Evolutionary conservation across 83 land plant species (phyloP).

Genomic region (Thuja plicata): DNA sequence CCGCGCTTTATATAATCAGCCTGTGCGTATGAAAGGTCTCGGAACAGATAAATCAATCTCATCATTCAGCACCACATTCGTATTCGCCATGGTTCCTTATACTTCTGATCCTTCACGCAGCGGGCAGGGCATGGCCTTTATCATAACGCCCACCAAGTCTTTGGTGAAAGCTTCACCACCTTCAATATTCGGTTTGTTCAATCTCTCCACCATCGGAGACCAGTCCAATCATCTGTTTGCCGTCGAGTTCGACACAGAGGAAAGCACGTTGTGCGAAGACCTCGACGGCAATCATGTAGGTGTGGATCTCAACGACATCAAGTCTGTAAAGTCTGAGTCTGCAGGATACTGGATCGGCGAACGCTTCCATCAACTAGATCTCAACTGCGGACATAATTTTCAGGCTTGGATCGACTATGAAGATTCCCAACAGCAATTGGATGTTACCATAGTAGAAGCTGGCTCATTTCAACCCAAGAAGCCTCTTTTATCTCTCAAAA

Average conservation of each 20-base stretch:
- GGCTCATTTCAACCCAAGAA: not conserved
- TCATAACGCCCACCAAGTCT: too few relatives aligned
- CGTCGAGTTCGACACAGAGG: not conserved
- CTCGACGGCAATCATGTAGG: too few relatives aligned
- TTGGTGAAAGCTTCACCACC: not conserved
- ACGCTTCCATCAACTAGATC: not conserved
- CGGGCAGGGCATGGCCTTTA: too few relatives aligned
- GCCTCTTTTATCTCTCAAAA: not conserved
- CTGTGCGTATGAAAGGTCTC: too few relatives aligned
- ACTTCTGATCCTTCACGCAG: too few relatives aligned
- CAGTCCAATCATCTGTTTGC: not conserved
- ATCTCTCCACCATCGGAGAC: not conserved
- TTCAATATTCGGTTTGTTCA: not conserved
- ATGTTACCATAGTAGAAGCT: too few relatives aligned
- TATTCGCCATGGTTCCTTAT: too few relatives aligned
- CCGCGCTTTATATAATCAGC: too few relatives aligned
- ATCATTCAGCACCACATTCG: too few relatives aligned
- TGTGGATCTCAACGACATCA: not conserved
- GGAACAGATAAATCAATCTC: too few relatives aligned
- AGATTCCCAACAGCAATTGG: not conserved
- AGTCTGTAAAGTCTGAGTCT: not conserved
- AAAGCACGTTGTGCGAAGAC: not conserved
- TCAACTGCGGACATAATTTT: not conserved
- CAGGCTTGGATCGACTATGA: not conserved
- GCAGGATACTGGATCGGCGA: not conserved